phyloP scores from a whole-genome alignment of 208 protist species.

The Porcisia deanei region DNA sequence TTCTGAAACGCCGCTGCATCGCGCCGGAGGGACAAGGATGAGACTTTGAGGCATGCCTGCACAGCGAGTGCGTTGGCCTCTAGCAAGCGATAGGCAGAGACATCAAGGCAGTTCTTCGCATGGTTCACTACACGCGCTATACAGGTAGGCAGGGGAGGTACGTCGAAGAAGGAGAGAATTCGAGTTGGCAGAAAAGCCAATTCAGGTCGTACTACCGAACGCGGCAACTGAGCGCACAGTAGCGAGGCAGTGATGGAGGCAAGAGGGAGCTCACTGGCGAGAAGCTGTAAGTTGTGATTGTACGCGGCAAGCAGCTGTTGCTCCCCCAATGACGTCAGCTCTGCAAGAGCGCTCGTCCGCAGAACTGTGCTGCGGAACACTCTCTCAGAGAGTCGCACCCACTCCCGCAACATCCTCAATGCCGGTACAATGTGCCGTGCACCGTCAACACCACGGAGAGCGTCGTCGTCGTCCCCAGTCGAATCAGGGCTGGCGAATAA shows the following conservation, averaged over 20 bases:
- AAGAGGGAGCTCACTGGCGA: constrained; percentile 25
- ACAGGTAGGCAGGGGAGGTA: neutral
- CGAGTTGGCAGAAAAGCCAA: constrained; percentile 21
- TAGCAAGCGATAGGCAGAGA: constrained; percentile 23
- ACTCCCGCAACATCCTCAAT: constrained; percentile 3
- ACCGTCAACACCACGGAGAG: neutral
- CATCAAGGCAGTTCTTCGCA: constrained; percentile 26
- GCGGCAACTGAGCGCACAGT: constrained; percentile 20
- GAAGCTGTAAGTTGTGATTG: constrained; percentile 20
- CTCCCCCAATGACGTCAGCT: neutral
- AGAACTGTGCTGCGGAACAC: constrained; percentile 12
- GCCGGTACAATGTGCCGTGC: neutral
- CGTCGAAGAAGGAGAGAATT: constrained; percentile 21
- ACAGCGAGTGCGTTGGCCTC: constrained; percentile 31
- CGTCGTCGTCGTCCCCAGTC: no score
- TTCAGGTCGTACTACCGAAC: neutral
- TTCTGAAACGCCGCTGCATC: constrained; percentile 6
- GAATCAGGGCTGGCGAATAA: constrained; percentile 7
- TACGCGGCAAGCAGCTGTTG: constrained; percentile 5
- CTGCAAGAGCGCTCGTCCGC: neutral
- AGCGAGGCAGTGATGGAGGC: constrained; percentile 19
- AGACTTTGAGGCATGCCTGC: neutral
- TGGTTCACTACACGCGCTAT: constrained; percentile 10
- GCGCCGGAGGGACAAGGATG: neutral
- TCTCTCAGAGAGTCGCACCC: constrained; percentile 18